phyloP scores from a whole-genome alignment of 495 filamentous ascomycete genomes.

The Penicillium lagena region DNA sequence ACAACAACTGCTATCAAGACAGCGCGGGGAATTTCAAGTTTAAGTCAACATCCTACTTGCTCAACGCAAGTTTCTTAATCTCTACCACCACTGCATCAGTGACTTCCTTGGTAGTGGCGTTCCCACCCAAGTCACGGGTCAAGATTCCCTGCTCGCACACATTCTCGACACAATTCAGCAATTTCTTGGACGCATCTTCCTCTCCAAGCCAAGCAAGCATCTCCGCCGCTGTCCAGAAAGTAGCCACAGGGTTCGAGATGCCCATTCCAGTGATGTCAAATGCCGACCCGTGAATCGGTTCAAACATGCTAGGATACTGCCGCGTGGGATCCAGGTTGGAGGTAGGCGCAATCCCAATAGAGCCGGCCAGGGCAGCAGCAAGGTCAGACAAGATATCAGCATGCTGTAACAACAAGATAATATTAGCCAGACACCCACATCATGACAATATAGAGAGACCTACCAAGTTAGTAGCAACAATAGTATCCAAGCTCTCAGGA shows the following conservation, averaged over 20 bases:
- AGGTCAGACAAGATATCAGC: conserved; percentile 54
- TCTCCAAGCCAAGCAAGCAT: conserved; percentile 64
- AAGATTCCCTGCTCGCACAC: conserved; percentile 52
- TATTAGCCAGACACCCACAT: neutral
- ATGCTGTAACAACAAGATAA: conserved; percentile 25
- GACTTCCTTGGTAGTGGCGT: conserved; percentile 48
- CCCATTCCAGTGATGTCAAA: conserved; percentile 69
- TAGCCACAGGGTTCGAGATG: conserved; percentile 64
- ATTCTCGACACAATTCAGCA: conserved; percentile 55
- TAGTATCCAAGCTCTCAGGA: conserved; percentile 47
- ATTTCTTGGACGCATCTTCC: conserved; percentile 43
- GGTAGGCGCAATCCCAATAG: conserved; percentile 53
- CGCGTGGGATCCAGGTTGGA: conserved; percentile 60
- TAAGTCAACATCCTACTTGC: neutral
- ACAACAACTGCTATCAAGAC: neutral
- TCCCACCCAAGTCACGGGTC: conserved; percentile 56
- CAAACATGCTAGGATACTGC: conserved; percentile 57
- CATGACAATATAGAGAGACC: conserved; percentile 1
- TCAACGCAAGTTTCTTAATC: conserved; percentile 33
- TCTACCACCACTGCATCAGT: conserved; percentile 56
- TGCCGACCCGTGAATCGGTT: conserved; percentile 62
- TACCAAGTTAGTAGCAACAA: conserved; percentile 50
- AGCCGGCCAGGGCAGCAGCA: conserved; percentile 49
- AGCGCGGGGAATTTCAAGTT: neutral
- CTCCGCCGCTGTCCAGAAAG: conserved; percentile 63